Evolutionary conservation across 768 basidiomycete species (phyloP), one percentile per base, ranked within the genome.

Genomic region (Xerocomellus chrysenteron): DNA sequence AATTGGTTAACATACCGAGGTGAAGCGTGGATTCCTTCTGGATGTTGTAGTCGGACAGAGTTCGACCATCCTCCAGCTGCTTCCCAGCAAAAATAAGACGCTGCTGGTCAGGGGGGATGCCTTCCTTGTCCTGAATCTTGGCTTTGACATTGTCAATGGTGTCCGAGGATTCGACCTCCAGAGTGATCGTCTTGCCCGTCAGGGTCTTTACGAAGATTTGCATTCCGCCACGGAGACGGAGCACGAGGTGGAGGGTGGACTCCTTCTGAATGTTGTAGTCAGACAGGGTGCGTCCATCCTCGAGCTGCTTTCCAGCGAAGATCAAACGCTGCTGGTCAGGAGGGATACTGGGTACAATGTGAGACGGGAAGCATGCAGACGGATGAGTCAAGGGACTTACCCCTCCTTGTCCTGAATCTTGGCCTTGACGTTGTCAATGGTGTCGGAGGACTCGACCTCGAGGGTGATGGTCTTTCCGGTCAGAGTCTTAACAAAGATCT

Each of bases 261-360:
- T 96, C 93, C 78, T 95, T 95, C 82, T 96, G 94, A 64, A 96
- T 94, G 71, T 94, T 92, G 71, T 93, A 92, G 63, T 91, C 90
- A 9, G 88, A 90, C 1, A 93, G 79, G 4, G 90, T 96, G 47
- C 94, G 87, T 4, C 94, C 94, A 67, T 97, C 94, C 72, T 96
- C 94, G 28, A 97, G 83, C 72, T 95, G 94, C 76, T 96, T 95
- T 57, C 94, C 94, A 45, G 94, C 94, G 61, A 95, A 96, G 78
- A 96, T 96, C n/a, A 96, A 76, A 60, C 94, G 92, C 69, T 95
- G 92, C 65, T 93, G 93, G 75, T 94, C 91, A 26, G 92, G 94
- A 21, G 88, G 88, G 56, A 90, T 90, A 14, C 85, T 67, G n/a
- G 2, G 5, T 19, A n/a, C 2, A 3, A 16, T 4, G 32, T 67